phyloP scores from a whole-genome alignment of 2,329 filamentous ascomycete species.

The Magnaporthiopsis incrustans region DNA sequence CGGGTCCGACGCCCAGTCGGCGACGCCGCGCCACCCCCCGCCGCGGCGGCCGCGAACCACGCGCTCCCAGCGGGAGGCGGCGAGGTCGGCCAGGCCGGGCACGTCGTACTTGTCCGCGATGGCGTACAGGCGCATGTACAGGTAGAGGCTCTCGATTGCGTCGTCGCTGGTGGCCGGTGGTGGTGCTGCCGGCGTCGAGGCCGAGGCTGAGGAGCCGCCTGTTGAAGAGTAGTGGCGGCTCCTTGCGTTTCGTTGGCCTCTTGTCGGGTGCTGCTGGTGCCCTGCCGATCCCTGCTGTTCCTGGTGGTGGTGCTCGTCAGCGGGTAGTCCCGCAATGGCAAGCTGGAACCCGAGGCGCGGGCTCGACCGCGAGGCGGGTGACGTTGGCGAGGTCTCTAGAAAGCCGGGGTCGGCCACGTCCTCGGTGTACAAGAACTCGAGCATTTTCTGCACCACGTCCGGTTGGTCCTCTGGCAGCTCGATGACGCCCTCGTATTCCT shows the following conservation, averaged over 20 bases:
- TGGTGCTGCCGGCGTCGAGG: neutral
- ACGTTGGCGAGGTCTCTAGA: constrained; percentile 2
- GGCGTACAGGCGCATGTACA: constrained; percentile 21
- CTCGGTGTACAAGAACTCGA: constrained; percentile 23
- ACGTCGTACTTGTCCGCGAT: constrained; percentile 30
- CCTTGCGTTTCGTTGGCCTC: too few species aligned
- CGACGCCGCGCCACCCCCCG: neutral
- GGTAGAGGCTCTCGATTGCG: constrained; percentile 9
- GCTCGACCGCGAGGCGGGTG: neutral
- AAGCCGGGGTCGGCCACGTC: constrained; percentile 8
- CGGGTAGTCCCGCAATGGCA: constrained; percentile 7
- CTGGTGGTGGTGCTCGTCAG: constrained; percentile 1
- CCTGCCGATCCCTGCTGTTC: too few species aligned
- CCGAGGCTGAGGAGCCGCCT: neutral
- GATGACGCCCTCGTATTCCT: constrained; percentile 10
- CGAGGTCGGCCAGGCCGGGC: neutral
- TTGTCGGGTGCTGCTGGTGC: neutral
- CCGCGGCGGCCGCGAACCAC: neutral
- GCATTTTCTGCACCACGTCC: constrained; percentile 16
- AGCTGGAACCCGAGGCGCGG: constrained; percentile 7
- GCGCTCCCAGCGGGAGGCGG: neutral
- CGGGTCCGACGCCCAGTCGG: constrained; percentile 2
- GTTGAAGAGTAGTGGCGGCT: too few species aligned
- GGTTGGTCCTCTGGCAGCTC: constrained; percentile 23
- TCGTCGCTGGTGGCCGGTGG: neutral